phyloP scores from a whole-genome alignment of 352 stramenopile species.

The Phytophthora pini region DNA sequence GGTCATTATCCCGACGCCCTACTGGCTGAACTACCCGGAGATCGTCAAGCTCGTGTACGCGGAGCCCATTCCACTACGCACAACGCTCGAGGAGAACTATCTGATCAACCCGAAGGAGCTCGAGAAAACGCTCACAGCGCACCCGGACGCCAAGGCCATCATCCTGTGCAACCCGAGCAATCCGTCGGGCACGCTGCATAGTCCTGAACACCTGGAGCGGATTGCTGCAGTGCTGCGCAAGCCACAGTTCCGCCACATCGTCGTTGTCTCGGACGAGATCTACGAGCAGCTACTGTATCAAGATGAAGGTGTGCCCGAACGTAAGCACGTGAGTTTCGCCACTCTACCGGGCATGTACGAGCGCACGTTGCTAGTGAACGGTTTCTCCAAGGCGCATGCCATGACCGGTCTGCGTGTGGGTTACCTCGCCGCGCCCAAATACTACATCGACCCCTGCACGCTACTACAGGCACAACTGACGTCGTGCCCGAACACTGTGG shows the following conservation, averaged over 20 bases:
- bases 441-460: constrained; percentile 86
- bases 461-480: constrained; percentile 97
- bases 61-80: constrained; percentile 92
- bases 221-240: constrained; percentile 43
- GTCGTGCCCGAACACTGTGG: constrained; percentile 93
- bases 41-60: constrained; percentile 93
- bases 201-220: constrained; percentile 55
- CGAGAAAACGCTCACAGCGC: constrained; percentile 64
- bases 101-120: constrained; percentile 87
- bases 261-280: constrained; percentile 95
- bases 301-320: constrained; percentile 58
- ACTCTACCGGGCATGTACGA: constrained; percentile 88
- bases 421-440: constrained; percentile 86
- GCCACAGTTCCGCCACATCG: constrained; percentile 70
- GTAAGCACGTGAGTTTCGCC: constrained; percentile 75
- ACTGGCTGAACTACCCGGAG: constrained; percentile 98
- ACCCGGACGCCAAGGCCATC: constrained; percentile 82
- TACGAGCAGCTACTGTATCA: constrained; percentile 96
- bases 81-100: constrained; percentile 90
- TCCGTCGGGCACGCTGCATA: constrained; percentile 89
- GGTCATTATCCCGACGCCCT: constrained; percentile 96
- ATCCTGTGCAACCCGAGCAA: constrained; percentile 98
- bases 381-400: constrained; percentile 83
- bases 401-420: constrained; percentile 97
- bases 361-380: constrained; percentile 83